Evolutionary conservation across 495 filamentous ascomycete genomes (phyloP), one percentile per base, ranked within the genome.

Genomic region (Darksidea phi): DNA sequence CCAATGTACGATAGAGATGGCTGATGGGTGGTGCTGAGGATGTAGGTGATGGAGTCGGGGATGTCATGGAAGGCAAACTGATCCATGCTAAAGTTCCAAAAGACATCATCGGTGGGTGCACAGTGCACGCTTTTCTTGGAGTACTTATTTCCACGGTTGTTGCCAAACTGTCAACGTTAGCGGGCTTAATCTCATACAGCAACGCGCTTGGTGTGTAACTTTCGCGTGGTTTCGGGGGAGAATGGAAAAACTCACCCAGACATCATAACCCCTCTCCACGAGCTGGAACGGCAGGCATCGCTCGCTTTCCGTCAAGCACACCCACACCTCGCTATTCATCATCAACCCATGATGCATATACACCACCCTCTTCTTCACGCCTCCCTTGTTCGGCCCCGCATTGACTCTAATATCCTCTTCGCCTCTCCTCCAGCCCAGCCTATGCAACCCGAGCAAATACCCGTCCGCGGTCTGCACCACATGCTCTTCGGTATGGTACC

Each of bases 301-400:
- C 73, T 95, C 82, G 63, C 84, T 86, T 48, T 98, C 91, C 2
- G 93, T 92, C 67, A 90, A 75, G 71, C 90, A 95, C 18, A 97
- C 89, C 94, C 94, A 98, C 20, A 97, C 94, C 76, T 98, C 94
- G 73, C 91, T 96, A 73, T 95, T 96, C 94, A 98, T 98, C 57
- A 98, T 79, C 53, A 98, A 79, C 21, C 94, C 94, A 74, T 98
- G 94, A 73, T 98, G 94, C 62, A 98, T 77, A 73, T 97, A 98
- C 8, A 96, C 87, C 10, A 97, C 89, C 58, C 86, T 88, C 76
- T 95, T 96, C 74, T 79, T 81, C 15, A 88, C 60, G 67, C 87
- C 86, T n/a, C 78, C 76, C 2, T 83, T 56, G 13, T 48, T 36
- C 2, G 26, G 75, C 1, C 90, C 88, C 41, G 82, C 75, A 70